Percentiles rank a stretch among this genome's conserved stretches.
These are phyloP conservation scores for Beauveria brongniartii DNA, from an alignment of 2,329 filamentous ascomycete genomes.

Conservation along the genomic window DNA sequence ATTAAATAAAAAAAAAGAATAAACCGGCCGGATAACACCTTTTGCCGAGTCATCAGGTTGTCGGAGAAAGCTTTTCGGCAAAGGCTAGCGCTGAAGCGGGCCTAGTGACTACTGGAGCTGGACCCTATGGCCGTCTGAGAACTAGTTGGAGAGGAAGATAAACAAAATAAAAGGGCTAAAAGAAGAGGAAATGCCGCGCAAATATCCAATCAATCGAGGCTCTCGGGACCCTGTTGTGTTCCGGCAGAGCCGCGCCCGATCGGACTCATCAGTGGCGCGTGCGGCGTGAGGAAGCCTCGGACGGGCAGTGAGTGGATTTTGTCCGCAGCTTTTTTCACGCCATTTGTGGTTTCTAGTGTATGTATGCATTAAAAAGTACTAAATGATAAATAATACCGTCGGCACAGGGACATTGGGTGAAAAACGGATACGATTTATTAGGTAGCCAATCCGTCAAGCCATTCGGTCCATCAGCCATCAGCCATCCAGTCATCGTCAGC, in stretches of 20 bases:
- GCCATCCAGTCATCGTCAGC: no score
- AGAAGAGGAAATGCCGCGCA: neutral
- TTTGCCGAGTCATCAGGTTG: neutral
- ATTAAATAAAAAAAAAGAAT: no score
- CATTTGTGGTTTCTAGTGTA: no score
- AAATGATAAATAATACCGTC: no score
- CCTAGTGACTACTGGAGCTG: neutral
- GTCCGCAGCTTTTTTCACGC: neutral
- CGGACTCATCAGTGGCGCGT: neutral
- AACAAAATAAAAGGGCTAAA: neutral
- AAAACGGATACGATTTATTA: no score
- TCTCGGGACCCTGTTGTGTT: neutral
- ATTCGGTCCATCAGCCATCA: no score
- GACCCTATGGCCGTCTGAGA: no score
- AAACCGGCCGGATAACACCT: neutral
- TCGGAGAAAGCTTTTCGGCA: neutral
- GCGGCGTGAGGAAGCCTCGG: neutral
- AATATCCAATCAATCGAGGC: neutral
- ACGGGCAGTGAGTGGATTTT: neutral
- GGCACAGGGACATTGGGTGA: no score
- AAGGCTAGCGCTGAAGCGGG: neutral
- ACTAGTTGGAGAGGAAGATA: neutral
- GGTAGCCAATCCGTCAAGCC: no score
- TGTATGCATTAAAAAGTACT: no score
- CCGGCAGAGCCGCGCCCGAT: constrained; percentile 10